Conservation (phyloP, 164 flowering plant genomes). For the Liquidambar formosana region DNA sequence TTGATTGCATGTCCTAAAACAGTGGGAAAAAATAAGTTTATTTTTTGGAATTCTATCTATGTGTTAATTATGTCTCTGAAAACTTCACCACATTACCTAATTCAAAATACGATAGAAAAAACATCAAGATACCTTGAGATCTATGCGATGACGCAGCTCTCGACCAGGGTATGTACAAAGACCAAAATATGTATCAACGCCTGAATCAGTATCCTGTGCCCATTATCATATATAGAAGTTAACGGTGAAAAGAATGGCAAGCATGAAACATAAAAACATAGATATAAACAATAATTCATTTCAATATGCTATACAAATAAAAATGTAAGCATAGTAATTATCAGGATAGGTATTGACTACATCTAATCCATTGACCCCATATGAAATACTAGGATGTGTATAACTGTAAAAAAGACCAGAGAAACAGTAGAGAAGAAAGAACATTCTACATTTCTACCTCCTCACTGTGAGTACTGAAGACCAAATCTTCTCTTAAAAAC, state of each 20-base stretch:
- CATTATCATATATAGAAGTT: background rate
- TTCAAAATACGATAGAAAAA: background rate
- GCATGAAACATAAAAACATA: too few relatives aligned
- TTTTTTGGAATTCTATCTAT: background rate
- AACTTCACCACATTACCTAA: background rate
- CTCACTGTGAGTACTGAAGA: constrained; percentile 86
- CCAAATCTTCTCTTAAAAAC: constrained; percentile 83
- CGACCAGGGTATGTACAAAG: constrained; percentile 96
- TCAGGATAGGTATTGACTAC: too few relatives aligned
- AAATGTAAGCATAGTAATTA: too few relatives aligned
- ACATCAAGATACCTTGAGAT: constrained; percentile 66
- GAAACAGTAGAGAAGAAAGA: background rate
- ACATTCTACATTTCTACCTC: constrained; percentile 76
- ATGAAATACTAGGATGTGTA: too few relatives aligned
- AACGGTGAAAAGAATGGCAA: background rate
- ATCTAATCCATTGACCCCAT: too few relatives aligned
- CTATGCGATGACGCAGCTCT: constrained; percentile 88
- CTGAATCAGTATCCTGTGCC: constrained; percentile 85
- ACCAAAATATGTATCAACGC: constrained; percentile 98
- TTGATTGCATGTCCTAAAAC: too few relatives aligned
- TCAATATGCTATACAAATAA: too few relatives aligned
- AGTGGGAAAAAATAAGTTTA: background rate
- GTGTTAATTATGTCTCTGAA: background rate
- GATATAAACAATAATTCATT: too few relatives aligned
- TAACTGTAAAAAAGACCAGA: background rate